Evolutionary conservation across 1,139 yeast species (phyloP).

Genomic region (Geotrichum siamense): DNA sequence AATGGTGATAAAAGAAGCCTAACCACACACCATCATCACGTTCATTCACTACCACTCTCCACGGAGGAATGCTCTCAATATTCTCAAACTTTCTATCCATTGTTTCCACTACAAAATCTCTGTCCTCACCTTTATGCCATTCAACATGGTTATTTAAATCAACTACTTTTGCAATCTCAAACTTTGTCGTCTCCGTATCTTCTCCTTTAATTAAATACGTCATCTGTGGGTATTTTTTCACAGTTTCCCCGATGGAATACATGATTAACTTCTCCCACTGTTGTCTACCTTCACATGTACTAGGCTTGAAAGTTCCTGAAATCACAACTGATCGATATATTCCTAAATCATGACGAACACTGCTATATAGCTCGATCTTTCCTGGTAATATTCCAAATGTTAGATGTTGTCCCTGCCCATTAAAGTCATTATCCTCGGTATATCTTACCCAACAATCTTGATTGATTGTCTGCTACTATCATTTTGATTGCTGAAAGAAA

Average conservation of each 20-base stretch:
- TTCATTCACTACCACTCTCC: constrained; percentile 11
- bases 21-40: constrained; percentile 1
- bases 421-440: too few species aligned
- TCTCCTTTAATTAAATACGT: constrained; percentile 1
- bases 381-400: too few species aligned
- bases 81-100: not conserved
- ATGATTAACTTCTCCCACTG: not conserved
- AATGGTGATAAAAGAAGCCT: constrained; percentile 14
- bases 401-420: too few species aligned
- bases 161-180: constrained; percentile 2
- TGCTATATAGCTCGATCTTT: constrained; percentile 3
- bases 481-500: too few species aligned
- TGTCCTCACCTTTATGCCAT: constrained; percentile 2
- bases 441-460: too few species aligned
- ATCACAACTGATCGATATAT: constrained; percentile 5
- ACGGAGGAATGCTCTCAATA: constrained; percentile 15
- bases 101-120: not conserved
- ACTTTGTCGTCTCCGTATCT: not conserved
- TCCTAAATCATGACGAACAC: constrained; percentile 8
- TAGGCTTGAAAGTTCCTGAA: constrained; percentile 4
- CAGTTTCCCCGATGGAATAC: constrained; percentile 2
- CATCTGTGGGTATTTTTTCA: constrained; percentile 5
- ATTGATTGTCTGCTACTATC: too few species aligned
- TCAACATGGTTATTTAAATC: constrained; percentile 8
- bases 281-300: not conserved